These are phyloP conservation scores for Boletales sp. DNA, from an alignment of 768 basidiomycete genomes.

Conservation along the genomic window DNA sequence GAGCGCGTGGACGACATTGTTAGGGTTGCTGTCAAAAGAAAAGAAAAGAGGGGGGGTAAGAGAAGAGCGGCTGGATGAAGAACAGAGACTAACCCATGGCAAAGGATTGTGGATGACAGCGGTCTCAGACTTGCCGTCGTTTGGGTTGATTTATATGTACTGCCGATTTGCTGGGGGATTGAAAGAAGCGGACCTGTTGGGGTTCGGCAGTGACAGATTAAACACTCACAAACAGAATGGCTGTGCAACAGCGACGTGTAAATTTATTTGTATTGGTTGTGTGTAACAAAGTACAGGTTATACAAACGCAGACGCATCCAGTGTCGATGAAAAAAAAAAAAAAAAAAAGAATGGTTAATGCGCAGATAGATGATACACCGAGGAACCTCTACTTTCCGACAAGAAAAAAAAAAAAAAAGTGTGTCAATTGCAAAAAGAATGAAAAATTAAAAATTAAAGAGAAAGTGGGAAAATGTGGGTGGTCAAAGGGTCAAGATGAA, in stretches of 20 bases:
- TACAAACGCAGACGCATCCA: conserved; percentile 10
- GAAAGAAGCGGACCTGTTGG: conserved; percentile 19
- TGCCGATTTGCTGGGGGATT: conserved; percentile 26
- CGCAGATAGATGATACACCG: conserved; percentile 15
- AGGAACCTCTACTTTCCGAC: conserved; percentile 8
- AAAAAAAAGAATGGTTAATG: no score
- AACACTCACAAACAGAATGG: conserved; percentile 20
- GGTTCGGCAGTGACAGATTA: conserved; percentile 26
- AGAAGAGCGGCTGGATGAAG: no score
- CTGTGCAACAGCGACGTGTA: no score
- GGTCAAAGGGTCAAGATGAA: neutral
- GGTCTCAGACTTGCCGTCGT: conserved; percentile 29
- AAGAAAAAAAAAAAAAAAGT: neutral
- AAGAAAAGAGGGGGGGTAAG: neutral
- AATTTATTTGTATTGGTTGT: neutral
- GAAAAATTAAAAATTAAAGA: conserved; percentile 9
- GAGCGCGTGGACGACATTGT: conserved; percentile 36
- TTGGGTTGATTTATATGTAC: conserved; percentile 26
- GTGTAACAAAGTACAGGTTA: conserved; percentile 16
- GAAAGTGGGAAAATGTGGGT: neutral
- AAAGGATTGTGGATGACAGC: conserved; percentile 28
- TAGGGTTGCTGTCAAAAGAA: conserved; percentile 36
- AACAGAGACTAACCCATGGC: conserved; percentile 37
- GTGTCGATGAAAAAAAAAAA: neutral
- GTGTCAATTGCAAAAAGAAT: conserved; percentile 12